phyloP scores from a whole-genome alignment of 441 rosid genomes.

The Erysimum pusillum region DNA sequence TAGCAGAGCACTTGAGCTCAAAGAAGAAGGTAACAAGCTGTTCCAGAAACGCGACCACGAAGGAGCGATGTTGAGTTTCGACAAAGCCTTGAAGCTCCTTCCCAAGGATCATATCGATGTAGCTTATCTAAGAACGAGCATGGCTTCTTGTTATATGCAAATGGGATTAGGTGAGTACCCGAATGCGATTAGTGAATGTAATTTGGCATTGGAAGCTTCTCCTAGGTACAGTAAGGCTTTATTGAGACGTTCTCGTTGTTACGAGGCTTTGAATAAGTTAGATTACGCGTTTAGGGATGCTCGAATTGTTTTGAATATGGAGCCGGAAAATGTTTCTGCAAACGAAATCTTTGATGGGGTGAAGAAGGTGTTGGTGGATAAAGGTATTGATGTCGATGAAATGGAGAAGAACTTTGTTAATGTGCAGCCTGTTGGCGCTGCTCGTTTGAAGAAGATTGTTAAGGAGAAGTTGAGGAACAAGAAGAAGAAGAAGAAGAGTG shows the following conservation, averaged over 20 bases:
- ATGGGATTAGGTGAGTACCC: constrained; percentile 96
- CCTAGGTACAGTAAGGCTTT: constrained; percentile 90
- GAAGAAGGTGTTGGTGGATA: constrained; percentile 68
- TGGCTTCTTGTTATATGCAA: constrained; percentile 96
- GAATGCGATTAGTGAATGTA: constrained; percentile 87
- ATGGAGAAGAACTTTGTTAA: constrained; percentile 63
- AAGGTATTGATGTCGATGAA: constrained; percentile 75
- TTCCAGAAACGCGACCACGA: constrained; percentile 87
- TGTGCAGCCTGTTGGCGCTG: constrained; percentile 48
- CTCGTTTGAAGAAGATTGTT: constrained; percentile 51
- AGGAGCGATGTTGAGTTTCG: constrained; percentile 91
- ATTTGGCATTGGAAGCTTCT: constrained; percentile 79
- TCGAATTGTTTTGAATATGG: constrained; percentile 73
- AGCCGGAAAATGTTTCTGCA: constrained; percentile 76
- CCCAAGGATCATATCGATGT: constrained; percentile 82
- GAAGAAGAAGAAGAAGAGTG: constrained; percentile 42
- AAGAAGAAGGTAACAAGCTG: constrained; percentile 92
- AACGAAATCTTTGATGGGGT: constrained; percentile 75
- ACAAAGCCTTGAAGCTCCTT: constrained; percentile 88
- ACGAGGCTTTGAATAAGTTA: constrained; percentile 80
- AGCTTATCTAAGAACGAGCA: constrained; percentile 75
- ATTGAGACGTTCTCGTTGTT: constrained; percentile 82
- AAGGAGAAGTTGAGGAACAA: constrained; percentile 58
- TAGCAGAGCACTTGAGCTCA: constrained; percentile 86
- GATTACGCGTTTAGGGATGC: constrained; percentile 94